These are phyloP conservation scores for Botrytis galanthina DNA, from an alignment of 2,329 filamentous ascomycete species.

Conservation along the genomic window DNA sequence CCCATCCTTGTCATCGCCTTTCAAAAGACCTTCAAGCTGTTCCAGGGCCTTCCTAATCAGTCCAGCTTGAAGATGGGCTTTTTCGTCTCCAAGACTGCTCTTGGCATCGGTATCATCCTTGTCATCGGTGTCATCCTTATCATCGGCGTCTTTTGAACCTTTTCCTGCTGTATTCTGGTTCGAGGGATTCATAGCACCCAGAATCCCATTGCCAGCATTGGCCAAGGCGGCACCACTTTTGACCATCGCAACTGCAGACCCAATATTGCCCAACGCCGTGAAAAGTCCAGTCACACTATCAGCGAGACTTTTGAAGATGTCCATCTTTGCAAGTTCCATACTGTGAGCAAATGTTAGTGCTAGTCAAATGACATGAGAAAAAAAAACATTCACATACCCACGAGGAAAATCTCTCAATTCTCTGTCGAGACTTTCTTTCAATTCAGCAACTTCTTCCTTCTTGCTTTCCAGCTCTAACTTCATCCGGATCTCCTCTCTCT, in stretches of 20 bases:
- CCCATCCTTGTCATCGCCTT: neutral
- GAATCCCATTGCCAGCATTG: neutral
- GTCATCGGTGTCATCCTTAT: too few species aligned
- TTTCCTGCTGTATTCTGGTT: rapidly evolving
- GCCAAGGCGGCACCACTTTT: neutral
- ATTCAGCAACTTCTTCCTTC: neutral
- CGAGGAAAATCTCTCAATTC: neutral
- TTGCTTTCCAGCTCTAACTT: neutral
- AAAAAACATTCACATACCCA: neutral
- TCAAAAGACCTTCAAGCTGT: neutral
- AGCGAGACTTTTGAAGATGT: neutral
- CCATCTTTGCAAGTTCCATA: neutral
- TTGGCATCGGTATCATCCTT: neutral
- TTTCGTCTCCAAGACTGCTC: neutral
- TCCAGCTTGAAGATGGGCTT: neutral
- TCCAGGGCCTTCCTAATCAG: neutral
- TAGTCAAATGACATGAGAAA: neutral
- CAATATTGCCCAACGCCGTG: neutral
- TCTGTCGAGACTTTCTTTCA: neutral
- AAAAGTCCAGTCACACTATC: neutral
- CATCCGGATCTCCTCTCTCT: neutral
- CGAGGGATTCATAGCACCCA: neutral
- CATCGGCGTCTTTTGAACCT: neutral
- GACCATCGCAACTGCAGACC: neutral
- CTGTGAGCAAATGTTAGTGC: neutral